Evolutionary conservation across 2,329 filamentous ascomycete genomes (phyloP).

Genomic region (Aaosphaeria pasadenensis): DNA sequence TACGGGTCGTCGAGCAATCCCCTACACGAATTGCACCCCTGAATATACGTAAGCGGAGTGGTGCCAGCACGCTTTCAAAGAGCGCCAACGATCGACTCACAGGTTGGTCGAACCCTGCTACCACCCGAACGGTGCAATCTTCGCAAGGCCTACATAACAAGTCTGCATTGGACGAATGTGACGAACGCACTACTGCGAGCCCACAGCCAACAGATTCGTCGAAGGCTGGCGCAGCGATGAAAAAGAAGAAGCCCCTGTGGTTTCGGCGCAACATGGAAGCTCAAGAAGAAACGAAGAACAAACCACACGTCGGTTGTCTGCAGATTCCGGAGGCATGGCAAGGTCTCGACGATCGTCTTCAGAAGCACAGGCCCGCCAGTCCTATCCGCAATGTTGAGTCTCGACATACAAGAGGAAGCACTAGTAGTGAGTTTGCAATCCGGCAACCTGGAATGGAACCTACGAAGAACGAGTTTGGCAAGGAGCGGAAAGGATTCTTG

Average conservation of each 20-base stretch:
- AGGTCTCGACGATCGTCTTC: slow-evolving; percentile 33
- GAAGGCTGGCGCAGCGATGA: slow-evolving; percentile 16
- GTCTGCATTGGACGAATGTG: background rate
- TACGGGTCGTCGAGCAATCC: slow-evolving; percentile 56
- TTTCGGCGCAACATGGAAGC: slow-evolving; percentile 38
- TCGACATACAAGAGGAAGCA: slow-evolving; percentile 20
- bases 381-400: background rate
- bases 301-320: slow-evolving; percentile 20
- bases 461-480: slow-evolving; percentile 36
- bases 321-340: slow-evolving; percentile 36
- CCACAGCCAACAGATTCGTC: background rate
- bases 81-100: slow-evolving; percentile 8
- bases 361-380: slow-evolving; percentile 9
- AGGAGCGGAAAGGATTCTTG: slow-evolving; percentile 43
- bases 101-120: slow-evolving; percentile 11
- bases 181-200: slow-evolving; percentile 12
- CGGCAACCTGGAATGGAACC: slow-evolving; percentile 31
- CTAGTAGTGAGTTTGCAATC: slow-evolving; percentile 44
- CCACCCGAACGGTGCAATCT: slow-evolving; percentile 8
- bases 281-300: slow-evolving; percentile 24
- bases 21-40: slow-evolving; percentile 52
- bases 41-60: slow-evolving; percentile 53
- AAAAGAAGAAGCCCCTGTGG: slow-evolving; percentile 48
- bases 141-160: slow-evolving; percentile 19
- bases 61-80: slow-evolving; percentile 26